These are phyloP conservation scores for Drechslera avenae DNA, from an alignment of 2,329 filamentous ascomycete species.

Conservation along the genomic window DNA sequence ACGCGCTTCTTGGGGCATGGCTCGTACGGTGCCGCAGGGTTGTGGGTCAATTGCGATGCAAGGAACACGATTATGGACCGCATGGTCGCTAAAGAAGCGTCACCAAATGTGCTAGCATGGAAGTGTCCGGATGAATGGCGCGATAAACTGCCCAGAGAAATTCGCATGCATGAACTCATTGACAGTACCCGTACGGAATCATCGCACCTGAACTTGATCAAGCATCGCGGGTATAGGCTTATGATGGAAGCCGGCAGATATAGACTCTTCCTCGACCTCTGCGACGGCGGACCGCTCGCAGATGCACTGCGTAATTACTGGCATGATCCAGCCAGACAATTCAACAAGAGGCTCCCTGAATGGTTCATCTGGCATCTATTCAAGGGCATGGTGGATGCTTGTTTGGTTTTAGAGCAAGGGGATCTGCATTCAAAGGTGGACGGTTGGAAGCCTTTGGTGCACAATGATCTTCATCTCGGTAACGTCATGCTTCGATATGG, in stretches of 20 bases:
- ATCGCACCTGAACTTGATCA: neutral
- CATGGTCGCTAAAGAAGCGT: no score
- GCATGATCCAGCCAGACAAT: no score
- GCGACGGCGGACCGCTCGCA: neutral
- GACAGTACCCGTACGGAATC: neutral
- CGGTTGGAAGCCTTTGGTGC: neutral
- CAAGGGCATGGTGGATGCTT: no score
- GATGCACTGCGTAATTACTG: neutral
- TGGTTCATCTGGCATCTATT: no score
- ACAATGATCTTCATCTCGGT: neutral
- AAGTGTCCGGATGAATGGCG: neutral
- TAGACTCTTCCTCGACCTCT: constrained; percentile 8
- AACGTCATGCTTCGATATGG: neutral
- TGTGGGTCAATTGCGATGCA: no score
- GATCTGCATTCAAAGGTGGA: no score
- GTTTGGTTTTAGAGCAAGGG: no score
- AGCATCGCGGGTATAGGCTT: constrained; percentile 5
- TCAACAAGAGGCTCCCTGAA: no score
- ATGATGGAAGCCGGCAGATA: constrained; percentile 7
- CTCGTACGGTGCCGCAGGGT: no score
- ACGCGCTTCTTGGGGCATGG: no score
- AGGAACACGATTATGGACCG: no score
- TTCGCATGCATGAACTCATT: constrained; percentile 3
- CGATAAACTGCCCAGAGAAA: constrained; percentile 3
- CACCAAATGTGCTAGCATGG: no score